A percentile compares a stretch with the other conserved stretches of the same genome.
phyloP scores from a whole-genome alignment of 805 yeast genomes.

The Suhomyces faveliae region DNA sequence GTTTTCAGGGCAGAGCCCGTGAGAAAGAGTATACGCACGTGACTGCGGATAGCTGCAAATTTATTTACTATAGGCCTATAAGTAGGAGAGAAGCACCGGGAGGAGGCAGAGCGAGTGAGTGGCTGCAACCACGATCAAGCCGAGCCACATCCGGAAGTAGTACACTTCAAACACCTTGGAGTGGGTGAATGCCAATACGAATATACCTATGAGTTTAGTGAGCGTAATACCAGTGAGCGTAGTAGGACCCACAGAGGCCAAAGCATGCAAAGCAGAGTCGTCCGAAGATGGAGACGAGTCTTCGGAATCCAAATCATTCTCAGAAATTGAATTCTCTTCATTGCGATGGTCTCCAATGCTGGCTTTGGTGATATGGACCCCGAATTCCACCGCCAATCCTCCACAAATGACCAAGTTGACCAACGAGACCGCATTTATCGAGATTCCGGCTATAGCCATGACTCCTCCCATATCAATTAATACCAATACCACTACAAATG shows the following conservation, averaged over 20 bases:
- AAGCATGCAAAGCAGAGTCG: constrained; percentile 48
- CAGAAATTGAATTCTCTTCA: too few species aligned
- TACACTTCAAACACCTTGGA: constrained; percentile 88
- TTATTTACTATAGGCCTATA: not conserved
- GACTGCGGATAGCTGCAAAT: not conserved
- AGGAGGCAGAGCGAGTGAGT: constrained; percentile 74
- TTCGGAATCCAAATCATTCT: too few species aligned
- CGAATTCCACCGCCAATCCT: constrained; percentile 92
- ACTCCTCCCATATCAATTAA: constrained; percentile 75
- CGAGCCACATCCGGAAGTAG: constrained; percentile 93
- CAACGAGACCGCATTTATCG: constrained; percentile 83
- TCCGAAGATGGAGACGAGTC: too few species aligned
- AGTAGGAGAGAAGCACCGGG: constrained; percentile 57
- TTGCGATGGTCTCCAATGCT: constrained; percentile 31
- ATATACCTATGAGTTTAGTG: constrained; percentile 86
- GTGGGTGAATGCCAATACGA: constrained; percentile 80
- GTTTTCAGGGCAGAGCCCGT: not conserved
- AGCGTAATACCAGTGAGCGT: constrained; percentile 88
- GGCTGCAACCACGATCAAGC: constrained; percentile 73
- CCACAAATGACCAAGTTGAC: constrained; percentile 91
- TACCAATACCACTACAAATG: constrained; percentile 60
- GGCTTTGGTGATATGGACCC: constrained; percentile 81
- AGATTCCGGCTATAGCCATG: constrained; percentile 71
- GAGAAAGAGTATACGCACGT: not conserved
- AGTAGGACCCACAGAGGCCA: constrained; percentile 81